phyloP scores from a whole-genome alignment of 495 filamentous ascomycete genomes.

The Viridothelium virens region DNA sequence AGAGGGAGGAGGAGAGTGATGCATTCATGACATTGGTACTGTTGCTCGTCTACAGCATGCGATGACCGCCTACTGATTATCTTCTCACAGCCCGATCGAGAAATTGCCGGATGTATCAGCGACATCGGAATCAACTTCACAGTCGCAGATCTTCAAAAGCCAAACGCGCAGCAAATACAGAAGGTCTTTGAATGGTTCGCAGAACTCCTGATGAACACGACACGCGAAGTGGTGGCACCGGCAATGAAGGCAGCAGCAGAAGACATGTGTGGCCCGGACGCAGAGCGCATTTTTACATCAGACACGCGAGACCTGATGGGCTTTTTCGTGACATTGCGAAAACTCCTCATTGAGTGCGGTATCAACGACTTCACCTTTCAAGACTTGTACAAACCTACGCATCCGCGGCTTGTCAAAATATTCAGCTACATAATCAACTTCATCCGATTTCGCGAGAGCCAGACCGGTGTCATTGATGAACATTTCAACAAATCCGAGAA shows the following conservation, averaged over 20 bases:
- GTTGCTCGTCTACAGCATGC: constrained; percentile 11
- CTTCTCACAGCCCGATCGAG: constrained; percentile 56
- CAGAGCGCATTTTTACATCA: constrained; percentile 63
- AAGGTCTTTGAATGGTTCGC: constrained; percentile 97
- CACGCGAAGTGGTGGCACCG: constrained; percentile 82
- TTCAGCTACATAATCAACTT: constrained; percentile 98
- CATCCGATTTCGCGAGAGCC: constrained; percentile 87
- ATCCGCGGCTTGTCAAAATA: constrained; percentile 78
- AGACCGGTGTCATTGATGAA: constrained; percentile 75
- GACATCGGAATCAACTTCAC: constrained; percentile 88
- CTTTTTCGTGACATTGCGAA: constrained; percentile 73
- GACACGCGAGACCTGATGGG: constrained; percentile 90
- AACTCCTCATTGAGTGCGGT: constrained; percentile 75
- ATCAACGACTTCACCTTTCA: constrained; percentile 88
- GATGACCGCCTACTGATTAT: constrained; percentile 4
- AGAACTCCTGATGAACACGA: constrained; percentile 84
- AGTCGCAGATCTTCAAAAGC: constrained; percentile 83
- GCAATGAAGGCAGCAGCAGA: constrained; percentile 86
- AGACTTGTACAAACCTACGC: constrained; percentile 81
- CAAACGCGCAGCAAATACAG: constrained; percentile 86
- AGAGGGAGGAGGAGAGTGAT: constrained; percentile 75
- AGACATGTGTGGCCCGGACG: constrained; percentile 70
- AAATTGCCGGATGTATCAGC: constrained; percentile 93
- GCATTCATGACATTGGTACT: constrained; percentile 78
- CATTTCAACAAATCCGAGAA: constrained; percentile 84